Evolutionary conservation across 2,329 filamentous ascomycete genomes (phyloP), one percentile per base, ranked within the genome.

Genomic region (Microcyclosporella mali): DNA sequence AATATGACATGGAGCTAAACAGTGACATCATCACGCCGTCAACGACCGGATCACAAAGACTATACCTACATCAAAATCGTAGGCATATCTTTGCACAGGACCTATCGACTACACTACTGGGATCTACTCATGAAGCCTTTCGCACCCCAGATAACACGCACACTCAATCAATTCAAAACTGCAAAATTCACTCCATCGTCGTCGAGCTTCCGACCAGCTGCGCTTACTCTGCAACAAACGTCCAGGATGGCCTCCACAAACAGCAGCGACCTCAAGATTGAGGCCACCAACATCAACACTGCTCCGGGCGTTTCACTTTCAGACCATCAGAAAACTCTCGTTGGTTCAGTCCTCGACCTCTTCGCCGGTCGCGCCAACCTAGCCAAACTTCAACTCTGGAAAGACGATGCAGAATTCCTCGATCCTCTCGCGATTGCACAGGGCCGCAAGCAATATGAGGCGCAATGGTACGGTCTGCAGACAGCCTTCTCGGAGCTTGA

Each of bases 311-410:
- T 81, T 11, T 60, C 68, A 1, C 66, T 81, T 11, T 68, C 67
- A 14, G 51, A 65, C 0, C 57, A 69, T 15, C 76, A 82, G 55
- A 72, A 73, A 46, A 69, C 77, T 0, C 46, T 81, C 25, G 72
- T 81, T 10, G 74, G 74, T 45, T 74, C 71, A 34, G 69, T 82
- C 11, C 69, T 83, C 17, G 79, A 82, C 56, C 72, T 82, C 36
- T 82, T 82, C 57, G 74, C 75, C 27, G 78, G 78, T 34, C 69
- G 72, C 14, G 77, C 78, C 0, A 76, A 75, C 2, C 68, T 80
- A 2, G 69, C 70, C 31, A 80, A 82, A 57, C 70, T 82, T 34
- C 64, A 68, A 11, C 68, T 83, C 17, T 83, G 79, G 79, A 67
- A 67, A 37, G 75, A 75, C 45, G 69, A 75, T 29, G 79, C 70